Percentiles rank a stretch among this genome's conserved stretches.
These are phyloP conservation scores for Jackrogersella multiformis DNA, from an alignment of 495 filamentous ascomycete genomes.

Conservation along the genomic window DNA sequence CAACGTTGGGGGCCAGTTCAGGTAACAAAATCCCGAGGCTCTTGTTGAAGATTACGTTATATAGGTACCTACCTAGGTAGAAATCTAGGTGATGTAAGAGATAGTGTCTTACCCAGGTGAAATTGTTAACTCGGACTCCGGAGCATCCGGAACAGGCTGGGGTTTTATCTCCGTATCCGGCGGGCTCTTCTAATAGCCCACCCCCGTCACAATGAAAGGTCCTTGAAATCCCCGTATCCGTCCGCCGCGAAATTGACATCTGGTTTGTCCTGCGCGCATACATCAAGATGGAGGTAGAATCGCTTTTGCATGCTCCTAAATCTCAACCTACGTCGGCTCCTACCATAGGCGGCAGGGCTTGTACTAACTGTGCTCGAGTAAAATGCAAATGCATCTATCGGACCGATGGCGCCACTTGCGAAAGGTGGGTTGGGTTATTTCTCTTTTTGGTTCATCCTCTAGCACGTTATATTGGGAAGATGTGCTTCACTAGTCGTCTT, in stretches of 20 bases:
- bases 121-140: neutral
- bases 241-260: conserved; percentile 5
- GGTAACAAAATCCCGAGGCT: conserved; percentile 2
- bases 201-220: neutral
- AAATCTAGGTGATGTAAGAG: no score
- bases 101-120: no score
- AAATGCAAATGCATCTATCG: conserved; percentile 64
- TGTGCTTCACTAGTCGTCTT: neutral
- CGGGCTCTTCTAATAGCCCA: neutral
- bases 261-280: neutral
- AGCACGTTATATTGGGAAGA: neutral
- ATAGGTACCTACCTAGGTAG: no score
- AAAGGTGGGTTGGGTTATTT: conserved; percentile 50
- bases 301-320: neutral
- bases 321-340: conserved; percentile 10
- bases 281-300: conserved; percentile 2
- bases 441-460: neutral
- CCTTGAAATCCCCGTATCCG: conserved; percentile 15
- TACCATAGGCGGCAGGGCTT: conserved; percentile 53
- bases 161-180: conserved; percentile 10
- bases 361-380: conserved; percentile 60
- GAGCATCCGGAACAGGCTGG: neutral
- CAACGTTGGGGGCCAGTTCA: conserved; percentile 43
- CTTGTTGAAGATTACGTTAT: conserved; percentile 18
- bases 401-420: conserved; percentile 50